Evolutionary conservation across 257 asterid species (phyloP).

Genomic region (Petunia axillaris): DNA sequence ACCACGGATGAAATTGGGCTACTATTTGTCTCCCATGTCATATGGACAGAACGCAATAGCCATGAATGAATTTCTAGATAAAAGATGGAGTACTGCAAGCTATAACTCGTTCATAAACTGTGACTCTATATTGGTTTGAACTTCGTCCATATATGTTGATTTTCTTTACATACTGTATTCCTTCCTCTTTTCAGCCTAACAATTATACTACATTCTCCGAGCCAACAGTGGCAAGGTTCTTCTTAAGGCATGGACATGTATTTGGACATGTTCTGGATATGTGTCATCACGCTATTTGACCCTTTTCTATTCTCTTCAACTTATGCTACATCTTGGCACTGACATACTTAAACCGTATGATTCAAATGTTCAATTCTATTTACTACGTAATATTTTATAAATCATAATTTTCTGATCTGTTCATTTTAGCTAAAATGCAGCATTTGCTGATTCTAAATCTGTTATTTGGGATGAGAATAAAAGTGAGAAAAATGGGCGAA

Average conservation of each 20-base stretch:
- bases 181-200: constrained; percentile 53
- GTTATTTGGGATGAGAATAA: constrained; percentile 41
- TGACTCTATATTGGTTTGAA: background rate
- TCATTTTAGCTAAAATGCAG: constrained; percentile 44
- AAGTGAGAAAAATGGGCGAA: constrained; percentile 36
- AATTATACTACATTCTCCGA: constrained; percentile 52
- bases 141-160: constrained; percentile 20
- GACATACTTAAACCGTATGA: constrained; percentile 76
- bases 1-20: constrained; percentile 45
- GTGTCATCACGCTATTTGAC: constrained; percentile 85
- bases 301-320: constrained; percentile 83
- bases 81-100: constrained; percentile 43
- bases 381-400: background rate
- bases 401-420: constrained; percentile 29
- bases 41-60: constrained; percentile 46
- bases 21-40: constrained; percentile 40
- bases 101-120: background rate
- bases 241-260: constrained; percentile 82
- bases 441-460: constrained; percentile 69
- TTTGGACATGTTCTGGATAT: constrained; percentile 64
- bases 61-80: constrained; percentile 41
- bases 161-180: constrained; percentile 20
- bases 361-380: background rate
- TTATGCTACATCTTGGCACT: constrained; percentile 66
- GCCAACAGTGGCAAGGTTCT: constrained; percentile 92